Evolutionary conservation across 257 asterid genomes (phyloP), one percentile per base, ranked within the genome.

Genomic region (Jacaranda copaia): DNA sequence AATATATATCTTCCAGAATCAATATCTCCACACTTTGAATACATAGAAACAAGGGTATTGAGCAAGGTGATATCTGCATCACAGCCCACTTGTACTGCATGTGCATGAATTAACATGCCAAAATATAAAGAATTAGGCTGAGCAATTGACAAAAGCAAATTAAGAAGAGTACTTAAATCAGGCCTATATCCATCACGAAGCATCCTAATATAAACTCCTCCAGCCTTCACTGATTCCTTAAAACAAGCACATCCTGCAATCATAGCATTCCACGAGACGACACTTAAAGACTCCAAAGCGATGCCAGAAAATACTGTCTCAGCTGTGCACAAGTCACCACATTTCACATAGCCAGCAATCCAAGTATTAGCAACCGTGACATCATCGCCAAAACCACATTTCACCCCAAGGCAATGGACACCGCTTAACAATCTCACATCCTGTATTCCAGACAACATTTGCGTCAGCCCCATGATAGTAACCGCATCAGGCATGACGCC

Each of bases 231-330:
- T 19, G 88, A 80, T 68, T 89, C 87, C 69, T 79, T 88, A 25
- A 74, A 72, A 81, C 48, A 70, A 53, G 90, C 82, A 77, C 74
- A 92, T 9, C 94, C 96, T 6, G 89, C 70, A 58, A 92, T 87
- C 83, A 88, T 25, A 11, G 96, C 90, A 76, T 89, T 92, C 96
- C 96, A 92, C 3, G 97, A 92, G 46, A 92, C 88, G 6, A 84
- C 84, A 51, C 81, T 85, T 77, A 85, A 72, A 74, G 64, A 64
- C 58, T 55, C 53, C 39, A 32, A 56, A 76, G 43, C 81, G 70
- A 84, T 86, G 56, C 85, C 75, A 39, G 3, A 6, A 75, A 88
- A 88, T 10, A 86, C 84, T 78, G 70, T 86, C 80, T 82, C 89
- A 1, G 92, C 84, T 7, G 81, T 82, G 32, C 9, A 3, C 48